phyloP scores from a whole-genome alignment of 441 rosid genomes.

The Adansonia gregorii region DNA sequence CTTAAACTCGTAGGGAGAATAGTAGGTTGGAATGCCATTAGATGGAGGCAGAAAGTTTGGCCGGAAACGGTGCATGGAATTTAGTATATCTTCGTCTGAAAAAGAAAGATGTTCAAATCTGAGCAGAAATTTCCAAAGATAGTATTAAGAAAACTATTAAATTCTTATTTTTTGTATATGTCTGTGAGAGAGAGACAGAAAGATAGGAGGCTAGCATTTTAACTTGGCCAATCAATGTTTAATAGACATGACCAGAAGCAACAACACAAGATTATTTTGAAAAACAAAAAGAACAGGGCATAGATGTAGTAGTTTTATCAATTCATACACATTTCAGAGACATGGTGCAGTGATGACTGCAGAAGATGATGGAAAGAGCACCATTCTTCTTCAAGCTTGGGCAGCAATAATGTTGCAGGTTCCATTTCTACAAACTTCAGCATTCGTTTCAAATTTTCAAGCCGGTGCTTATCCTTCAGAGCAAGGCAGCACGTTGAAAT shows the following conservation, averaged over 20 bases:
- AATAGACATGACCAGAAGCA: conserved; percentile 5
- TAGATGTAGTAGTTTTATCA: conserved; percentile 17
- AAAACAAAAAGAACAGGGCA: conserved; percentile 4
- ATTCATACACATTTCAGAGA: conserved; percentile 73
- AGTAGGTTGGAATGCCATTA: conserved; percentile 57
- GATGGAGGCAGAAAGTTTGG: conserved; percentile 53
- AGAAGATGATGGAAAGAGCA: conserved; percentile 78
- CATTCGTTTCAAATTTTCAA: conserved; percentile 63
- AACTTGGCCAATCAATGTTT: conserved; percentile 16
- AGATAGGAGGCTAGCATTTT: background rate
- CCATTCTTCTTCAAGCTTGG: conserved; percentile 87
- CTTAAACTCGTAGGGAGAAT: conserved; percentile 55
- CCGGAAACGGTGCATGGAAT: conserved; percentile 72
- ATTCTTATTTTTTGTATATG: background rate
- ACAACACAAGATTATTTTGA: conserved; percentile 5
- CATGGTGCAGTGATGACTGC: conserved; percentile 72
- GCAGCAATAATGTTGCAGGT: conserved; percentile 41
- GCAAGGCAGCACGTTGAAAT: conserved; percentile 32
- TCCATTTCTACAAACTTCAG: conserved; percentile 44
- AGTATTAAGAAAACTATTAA: conserved; percentile 14
- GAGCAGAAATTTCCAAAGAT: conserved; percentile 23
- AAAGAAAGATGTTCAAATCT: conserved; percentile 30
- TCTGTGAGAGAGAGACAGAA: background rate
- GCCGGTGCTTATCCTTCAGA: conserved; percentile 77
- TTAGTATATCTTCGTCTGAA: conserved; percentile 79